Evolutionary conservation across 306 rosid genomes (phyloP).

Genomic region (Morella rubra): DNA sequence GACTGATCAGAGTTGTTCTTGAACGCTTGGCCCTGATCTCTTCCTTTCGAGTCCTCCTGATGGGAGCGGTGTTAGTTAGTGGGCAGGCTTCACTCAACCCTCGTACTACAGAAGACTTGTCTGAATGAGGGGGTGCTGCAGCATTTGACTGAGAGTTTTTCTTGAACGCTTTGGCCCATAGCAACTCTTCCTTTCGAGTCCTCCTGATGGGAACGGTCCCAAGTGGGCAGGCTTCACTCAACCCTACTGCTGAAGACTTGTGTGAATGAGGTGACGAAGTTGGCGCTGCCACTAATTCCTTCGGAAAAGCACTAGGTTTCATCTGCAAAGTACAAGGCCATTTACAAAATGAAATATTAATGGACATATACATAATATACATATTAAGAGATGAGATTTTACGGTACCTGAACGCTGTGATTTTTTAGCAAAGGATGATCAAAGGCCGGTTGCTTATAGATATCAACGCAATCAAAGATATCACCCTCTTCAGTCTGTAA

Average conservation of each 20-base stretch:
- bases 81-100: neutral
- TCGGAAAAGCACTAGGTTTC: neutral
- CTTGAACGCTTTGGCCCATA: neutral
- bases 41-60: neutral
- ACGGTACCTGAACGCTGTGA: neutral
- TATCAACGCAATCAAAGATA: neutral
- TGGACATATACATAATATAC: no score
- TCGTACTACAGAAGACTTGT: neutral
- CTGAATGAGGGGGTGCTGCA: neutral
- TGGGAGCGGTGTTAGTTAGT: neutral
- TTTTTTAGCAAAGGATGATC: neutral
- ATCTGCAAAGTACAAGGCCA: neutral
- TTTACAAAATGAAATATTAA: no score
- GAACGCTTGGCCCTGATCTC: neutral
- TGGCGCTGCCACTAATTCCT: neutral
- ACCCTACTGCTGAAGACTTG: neutral
- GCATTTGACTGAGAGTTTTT: neutral
- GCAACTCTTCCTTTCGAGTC: neutral
- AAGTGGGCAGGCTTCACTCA: neutral
- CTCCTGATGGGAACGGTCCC: conserved; percentile 7
- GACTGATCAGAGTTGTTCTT: neutral
- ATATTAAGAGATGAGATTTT: neutral
- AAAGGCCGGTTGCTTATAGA: neutral
- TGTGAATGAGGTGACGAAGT: neutral
- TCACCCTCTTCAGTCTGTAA: neutral